phyloP scores from a whole-genome alignment of 176 grass and related monocot species.

The Zea mays region DNA sequence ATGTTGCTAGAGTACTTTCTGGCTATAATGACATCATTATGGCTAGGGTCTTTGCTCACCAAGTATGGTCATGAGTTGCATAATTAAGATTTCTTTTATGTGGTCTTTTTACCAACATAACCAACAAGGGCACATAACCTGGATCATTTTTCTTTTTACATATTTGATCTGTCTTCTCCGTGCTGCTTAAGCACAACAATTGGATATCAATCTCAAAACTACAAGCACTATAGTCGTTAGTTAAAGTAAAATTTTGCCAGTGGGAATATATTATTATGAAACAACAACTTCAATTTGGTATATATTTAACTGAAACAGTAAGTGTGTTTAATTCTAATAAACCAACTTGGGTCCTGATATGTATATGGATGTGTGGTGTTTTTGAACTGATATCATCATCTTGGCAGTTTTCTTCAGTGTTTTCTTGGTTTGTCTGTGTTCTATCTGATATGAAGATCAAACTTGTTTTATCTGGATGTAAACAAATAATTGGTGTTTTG shows the following conservation, averaged over 20 bases:
- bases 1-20: conserved; percentile 85
- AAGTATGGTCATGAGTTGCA: conserved; percentile 50
- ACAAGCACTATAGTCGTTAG: neutral
- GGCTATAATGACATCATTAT: conserved; percentile 96
- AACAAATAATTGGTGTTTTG: neutral
- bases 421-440: neutral
- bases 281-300: neutral
- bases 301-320: neutral
- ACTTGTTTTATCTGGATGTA: neutral
- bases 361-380: too few species aligned
- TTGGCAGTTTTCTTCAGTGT: too few species aligned
- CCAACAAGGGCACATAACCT: too few species aligned
- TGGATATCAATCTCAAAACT: too few species aligned
- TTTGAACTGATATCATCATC: too few species aligned
- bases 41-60: conserved; percentile 87
- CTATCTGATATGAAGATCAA: neutral
- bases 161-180: too few species aligned
- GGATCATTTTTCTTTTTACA: too few species aligned
- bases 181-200: too few species aligned
- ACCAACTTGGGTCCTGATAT: too few species aligned
- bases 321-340: too few species aligned
- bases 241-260: conserved; percentile 15
- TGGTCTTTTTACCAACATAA: too few species aligned
- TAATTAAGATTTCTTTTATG: neutral
- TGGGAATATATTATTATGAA: conserved; percentile 3